phyloP scores from a whole-genome alignment of 73 alveolate genomes.

The Paraurostyla sp. region DNA sequence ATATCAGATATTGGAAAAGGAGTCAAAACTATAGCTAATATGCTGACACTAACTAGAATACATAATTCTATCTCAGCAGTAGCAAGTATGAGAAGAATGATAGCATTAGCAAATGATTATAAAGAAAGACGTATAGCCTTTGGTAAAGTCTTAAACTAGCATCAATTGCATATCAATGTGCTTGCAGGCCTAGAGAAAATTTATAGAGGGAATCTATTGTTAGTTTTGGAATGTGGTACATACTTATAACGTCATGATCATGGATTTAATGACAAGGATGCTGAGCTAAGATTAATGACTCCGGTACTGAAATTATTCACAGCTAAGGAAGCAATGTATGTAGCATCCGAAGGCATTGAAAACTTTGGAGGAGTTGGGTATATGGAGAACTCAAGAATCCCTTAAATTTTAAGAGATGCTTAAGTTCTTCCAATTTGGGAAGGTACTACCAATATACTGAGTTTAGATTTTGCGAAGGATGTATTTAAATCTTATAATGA shows the following conservation, averaged over 20 bases:
- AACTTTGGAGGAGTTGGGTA: conserved; percentile 91
- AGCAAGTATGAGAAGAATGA: conserved; percentile 81
- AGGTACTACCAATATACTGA: conserved; percentile 90
- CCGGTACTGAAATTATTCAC: conserved; percentile 88
- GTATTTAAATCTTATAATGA: background rate
- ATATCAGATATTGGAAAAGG: conserved; percentile 87
- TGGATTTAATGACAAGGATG: conserved; percentile 66
- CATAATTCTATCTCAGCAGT: conserved; percentile 83
- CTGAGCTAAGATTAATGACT: conserved; percentile 78
- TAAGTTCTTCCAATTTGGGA: conserved; percentile 93
- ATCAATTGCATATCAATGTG: conserved; percentile 70
- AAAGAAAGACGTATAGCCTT: conserved; percentile 82
- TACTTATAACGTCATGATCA: conserved; percentile 73
- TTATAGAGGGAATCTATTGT: conserved; percentile 79
- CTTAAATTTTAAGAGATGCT: conserved; percentile 87
- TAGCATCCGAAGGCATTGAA: conserved; percentile 88
- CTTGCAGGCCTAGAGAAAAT: conserved; percentile 76
- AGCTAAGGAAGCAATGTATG: conserved; percentile 80
- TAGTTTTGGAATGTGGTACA: conserved; percentile 64
- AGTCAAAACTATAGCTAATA: conserved; percentile 80
- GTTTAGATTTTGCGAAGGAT: conserved; percentile 75
- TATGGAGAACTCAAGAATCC: conserved; percentile 86
- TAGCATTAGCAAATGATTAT: conserved; percentile 86
- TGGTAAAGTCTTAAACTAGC: conserved; percentile 78
- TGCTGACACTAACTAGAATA: conserved; percentile 87